phyloP scores from a whole-genome alignment of 83 land plant species.

The Picea abies region DNA sequence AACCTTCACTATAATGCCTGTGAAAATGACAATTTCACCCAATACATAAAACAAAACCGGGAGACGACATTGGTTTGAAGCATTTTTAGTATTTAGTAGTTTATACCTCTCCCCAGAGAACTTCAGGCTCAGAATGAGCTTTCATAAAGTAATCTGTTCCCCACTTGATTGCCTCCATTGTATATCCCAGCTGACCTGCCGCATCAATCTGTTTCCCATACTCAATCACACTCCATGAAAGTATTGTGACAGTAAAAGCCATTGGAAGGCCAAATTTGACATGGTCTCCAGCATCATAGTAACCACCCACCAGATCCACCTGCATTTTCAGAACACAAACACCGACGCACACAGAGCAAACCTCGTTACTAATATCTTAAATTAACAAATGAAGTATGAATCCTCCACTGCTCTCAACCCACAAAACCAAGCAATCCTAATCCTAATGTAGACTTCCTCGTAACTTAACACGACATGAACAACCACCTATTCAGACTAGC shows the following conservation, averaged over 20 bases:
- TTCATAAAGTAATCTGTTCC: conserved; percentile 70
- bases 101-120: conserved; percentile 60
- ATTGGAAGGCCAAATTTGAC: conserved; percentile 65
- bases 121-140: conserved; percentile 60
- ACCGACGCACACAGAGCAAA: no score
- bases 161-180: conserved; percentile 60
- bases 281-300: conserved; percentile 70
- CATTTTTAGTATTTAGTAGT: not conserved
- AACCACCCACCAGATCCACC: conserved; percentile 68
- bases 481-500: not conserved
- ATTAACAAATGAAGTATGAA: no score
- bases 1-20: not conserved
- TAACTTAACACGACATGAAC: not conserved
- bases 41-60: not conserved
- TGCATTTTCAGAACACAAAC: conserved; percentile 14
- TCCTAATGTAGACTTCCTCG: not conserved
- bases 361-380: no score
- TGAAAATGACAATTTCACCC: not conserved
- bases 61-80: not conserved
- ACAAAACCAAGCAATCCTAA: not conserved
- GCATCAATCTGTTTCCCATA: conserved; percentile 35
- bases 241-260: conserved; percentile 72
- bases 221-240: conserved; percentile 64
- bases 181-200: conserved; percentile 43
- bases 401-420: not conserved